Conservation (phyloP, 257 asterid species). For the Primulina tabacum region DNA sequence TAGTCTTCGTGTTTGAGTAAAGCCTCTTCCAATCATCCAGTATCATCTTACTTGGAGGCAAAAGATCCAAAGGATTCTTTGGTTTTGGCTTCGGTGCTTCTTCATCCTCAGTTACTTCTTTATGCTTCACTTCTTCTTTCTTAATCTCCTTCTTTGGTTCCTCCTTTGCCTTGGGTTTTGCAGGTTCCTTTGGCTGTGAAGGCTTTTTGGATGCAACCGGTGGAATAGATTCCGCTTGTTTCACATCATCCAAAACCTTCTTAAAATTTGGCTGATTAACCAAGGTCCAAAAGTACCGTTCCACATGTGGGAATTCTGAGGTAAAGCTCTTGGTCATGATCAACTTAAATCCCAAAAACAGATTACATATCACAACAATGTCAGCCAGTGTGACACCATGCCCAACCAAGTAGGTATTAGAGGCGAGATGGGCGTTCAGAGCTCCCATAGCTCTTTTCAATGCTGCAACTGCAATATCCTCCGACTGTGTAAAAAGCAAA, state of each 20-base stretch:
- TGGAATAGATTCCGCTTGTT: conserved; percentile 61
- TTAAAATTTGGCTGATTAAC: conserved; percentile 79
- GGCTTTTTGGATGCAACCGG: conserved; percentile 76
- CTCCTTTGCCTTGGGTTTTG: conserved; percentile 63
- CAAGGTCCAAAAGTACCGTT: conserved; percentile 88
- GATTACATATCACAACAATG: conserved; percentile 60
- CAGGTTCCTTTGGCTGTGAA: conserved; percentile 60
- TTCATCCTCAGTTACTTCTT: conserved; percentile 47
- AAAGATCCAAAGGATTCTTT: conserved; percentile 87
- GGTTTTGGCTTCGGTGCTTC: conserved; percentile 93
- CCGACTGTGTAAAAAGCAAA: conserved; percentile 50
- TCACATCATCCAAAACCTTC: conserved; percentile 62
- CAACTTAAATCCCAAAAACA: conserved; percentile 37
- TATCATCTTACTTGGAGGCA: conserved; percentile 90
- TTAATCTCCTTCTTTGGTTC: conserved; percentile 58
- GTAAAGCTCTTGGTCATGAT: conserved; percentile 79
- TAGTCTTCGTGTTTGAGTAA: conserved; percentile 89
- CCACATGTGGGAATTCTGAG: conserved; percentile 85
- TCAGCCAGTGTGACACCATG: conserved; percentile 81
- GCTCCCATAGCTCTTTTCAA: conserved; percentile 74
- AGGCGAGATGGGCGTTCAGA: conserved; percentile 71
- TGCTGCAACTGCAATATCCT: conserved; percentile 61
- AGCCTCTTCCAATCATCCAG: conserved; percentile 98
- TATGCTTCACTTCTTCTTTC: conserved; percentile 55
- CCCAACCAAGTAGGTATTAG: conserved; percentile 85